Evolutionary conservation across 352 stramenopile species (phyloP).

Genomic region (Achlya hypogyna): DNA sequence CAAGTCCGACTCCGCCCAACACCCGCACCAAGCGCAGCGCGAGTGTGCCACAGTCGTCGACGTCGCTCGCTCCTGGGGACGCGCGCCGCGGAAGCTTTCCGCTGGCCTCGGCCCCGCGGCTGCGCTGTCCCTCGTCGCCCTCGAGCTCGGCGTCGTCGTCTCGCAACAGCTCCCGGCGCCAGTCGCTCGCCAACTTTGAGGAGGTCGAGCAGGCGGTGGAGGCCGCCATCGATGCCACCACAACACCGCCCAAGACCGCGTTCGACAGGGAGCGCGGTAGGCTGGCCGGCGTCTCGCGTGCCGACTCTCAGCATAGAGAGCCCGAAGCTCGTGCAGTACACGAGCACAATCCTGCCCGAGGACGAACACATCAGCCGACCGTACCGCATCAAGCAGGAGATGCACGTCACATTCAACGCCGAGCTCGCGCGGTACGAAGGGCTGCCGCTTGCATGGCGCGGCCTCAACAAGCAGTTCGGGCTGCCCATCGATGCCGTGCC

Average conservation of each 20-base stretch:
- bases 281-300: background rate
- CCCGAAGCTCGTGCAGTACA: background rate
- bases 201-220: conserved; percentile 10
- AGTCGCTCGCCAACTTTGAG: conserved; percentile 16
- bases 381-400: conserved; percentile 51
- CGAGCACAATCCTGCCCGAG: background rate
- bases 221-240: conserved; percentile 8
- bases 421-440: conserved; percentile 64
- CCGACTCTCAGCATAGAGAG: background rate
- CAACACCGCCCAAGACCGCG: background rate
- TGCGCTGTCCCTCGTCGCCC: background rate
- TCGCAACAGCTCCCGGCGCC: conserved; percentile 6
- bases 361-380: conserved; percentile 38
- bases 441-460: conserved; percentile 47
- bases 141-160: conserved; percentile 10
- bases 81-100: conserved; percentile 12
- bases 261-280: background rate
- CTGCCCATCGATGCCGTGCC: conserved; percentile 49
- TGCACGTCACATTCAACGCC: conserved; percentile 70
- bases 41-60: background rate
- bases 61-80: background rate
- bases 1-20: background rate
- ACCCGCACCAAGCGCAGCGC: background rate
- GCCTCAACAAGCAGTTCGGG: conserved; percentile 67
- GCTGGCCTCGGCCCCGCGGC: background rate